phyloP scores from a whole-genome alignment of 2,329 filamentous ascomycete species.

The Mariannaea sp. region DNA sequence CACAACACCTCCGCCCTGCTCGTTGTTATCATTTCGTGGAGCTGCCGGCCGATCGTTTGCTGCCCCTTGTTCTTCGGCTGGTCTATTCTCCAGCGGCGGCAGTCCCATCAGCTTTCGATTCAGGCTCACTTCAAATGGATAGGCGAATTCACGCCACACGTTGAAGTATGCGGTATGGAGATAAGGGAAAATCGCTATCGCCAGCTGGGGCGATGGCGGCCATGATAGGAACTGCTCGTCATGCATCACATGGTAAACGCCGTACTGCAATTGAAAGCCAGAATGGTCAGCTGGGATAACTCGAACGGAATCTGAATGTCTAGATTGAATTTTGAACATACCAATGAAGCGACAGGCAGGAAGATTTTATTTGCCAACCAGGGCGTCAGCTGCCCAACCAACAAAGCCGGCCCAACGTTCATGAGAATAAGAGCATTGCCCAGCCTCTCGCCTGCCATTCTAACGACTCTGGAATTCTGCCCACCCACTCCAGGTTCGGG shows the following conservation, averaged over 20 bases:
- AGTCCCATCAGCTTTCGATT: slow-evolving; percentile 53
- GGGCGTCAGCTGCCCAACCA: slow-evolving; percentile 51
- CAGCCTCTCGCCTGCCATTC: slow-evolving; percentile 39
- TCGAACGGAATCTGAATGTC: too few relatives aligned
- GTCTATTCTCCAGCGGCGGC: slow-evolving; percentile 38
- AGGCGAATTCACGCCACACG: slow-evolving; percentile 53
- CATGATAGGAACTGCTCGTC: slow-evolving; percentile 53
- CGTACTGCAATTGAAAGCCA: slow-evolving; percentile 55
- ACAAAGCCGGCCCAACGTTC: slow-evolving; percentile 52
- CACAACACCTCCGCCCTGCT: slow-evolving; percentile 38
- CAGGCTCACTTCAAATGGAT: slow-evolving; percentile 53
- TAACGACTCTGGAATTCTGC: slow-evolving; percentile 28
- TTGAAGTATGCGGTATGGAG: slow-evolving; percentile 51
- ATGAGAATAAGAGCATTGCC: slow-evolving; percentile 47
- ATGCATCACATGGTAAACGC: slow-evolving; percentile 50
- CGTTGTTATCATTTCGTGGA: slow-evolving; percentile 31
- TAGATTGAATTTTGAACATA: too few relatives aligned
- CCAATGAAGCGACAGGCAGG: slow-evolving; percentile 49
- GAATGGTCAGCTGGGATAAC: slow-evolving; percentile 1
- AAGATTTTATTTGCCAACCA: slow-evolving; percentile 49
- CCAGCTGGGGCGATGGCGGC: slow-evolving; percentile 59
- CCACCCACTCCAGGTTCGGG: slow-evolving; percentile 39
- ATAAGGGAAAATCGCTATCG: slow-evolving; percentile 56
- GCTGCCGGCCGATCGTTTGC: slow-evolving; percentile 26
- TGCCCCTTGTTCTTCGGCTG: slow-evolving; percentile 19